These are phyloP conservation scores for Fusarium annulatum DNA, from an alignment of 2,329 filamentous ascomycete species.

Conservation along the genomic window DNA sequence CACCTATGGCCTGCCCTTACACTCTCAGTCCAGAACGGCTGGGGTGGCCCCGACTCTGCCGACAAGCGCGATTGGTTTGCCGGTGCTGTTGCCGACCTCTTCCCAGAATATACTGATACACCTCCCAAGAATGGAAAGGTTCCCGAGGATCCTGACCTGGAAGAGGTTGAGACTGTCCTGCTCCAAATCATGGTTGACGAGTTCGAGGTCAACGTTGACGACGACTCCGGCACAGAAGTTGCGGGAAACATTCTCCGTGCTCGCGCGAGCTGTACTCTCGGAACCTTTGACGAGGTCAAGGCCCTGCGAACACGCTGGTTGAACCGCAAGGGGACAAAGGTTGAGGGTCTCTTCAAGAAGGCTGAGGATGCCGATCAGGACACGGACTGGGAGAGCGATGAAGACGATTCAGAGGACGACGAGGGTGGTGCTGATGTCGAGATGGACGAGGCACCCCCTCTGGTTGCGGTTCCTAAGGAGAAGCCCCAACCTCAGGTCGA, in stretches of 20 bases:
- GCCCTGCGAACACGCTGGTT: constrained; percentile 72
- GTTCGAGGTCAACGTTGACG: constrained; percentile 92
- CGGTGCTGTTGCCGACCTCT: constrained; percentile 84
- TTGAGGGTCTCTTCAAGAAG: constrained; percentile 64
- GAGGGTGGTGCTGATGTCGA: constrained; percentile 68
- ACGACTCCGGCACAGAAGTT: constrained; percentile 82
- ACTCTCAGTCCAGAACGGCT: constrained; percentile 86
- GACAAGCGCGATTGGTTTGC: constrained; percentile 98
- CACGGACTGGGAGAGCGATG: constrained; percentile 70
- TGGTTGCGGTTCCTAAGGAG: constrained; percentile 68
- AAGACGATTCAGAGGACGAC: constrained; percentile 67
- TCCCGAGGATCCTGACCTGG: constrained; percentile 70
- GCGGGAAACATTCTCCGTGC: constrained; percentile 78
- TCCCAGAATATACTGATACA: constrained; percentile 70
- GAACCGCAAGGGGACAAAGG: constrained; percentile 69
- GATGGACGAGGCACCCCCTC: constrained; percentile 75
- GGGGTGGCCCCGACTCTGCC: constrained; percentile 83
- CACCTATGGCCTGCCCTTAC: constrained; percentile 90
- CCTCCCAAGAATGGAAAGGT: constrained; percentile 44
- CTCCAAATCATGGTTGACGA: constrained; percentile 95
- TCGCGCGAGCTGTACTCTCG: constrained; percentile 71
- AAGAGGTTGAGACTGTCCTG: constrained; percentile 85
- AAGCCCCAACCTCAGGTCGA: constrained; percentile 78
- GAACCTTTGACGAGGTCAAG: constrained; percentile 73
- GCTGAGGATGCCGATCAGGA: constrained; percentile 68